Evolutionary conservation across 768 basidiomycete species (phyloP).

Genomic region (Rossbeevera mucosa): DNA sequence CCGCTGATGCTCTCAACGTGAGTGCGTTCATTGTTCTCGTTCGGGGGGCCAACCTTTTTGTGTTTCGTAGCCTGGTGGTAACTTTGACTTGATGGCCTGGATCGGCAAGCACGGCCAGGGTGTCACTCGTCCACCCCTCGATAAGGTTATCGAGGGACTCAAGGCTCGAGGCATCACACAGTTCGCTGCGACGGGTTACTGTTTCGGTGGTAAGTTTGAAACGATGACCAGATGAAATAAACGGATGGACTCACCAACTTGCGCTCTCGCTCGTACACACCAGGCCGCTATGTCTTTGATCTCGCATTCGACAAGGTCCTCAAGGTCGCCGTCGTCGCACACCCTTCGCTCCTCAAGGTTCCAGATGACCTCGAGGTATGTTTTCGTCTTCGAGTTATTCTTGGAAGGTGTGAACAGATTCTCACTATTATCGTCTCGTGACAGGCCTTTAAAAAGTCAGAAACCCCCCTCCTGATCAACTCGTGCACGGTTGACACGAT

Average conservation of each 20-base stretch:
- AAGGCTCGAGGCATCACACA: slow-evolving; percentile 53
- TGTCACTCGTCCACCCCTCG: slow-evolving; percentile 40
- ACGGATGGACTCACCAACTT: neutral
- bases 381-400: neutral
- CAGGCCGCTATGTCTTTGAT: slow-evolving; percentile 40
- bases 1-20: neutral
- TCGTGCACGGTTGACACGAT: slow-evolving; percentile 49
- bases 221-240: neutral
- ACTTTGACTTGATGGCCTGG: slow-evolving; percentile 41
- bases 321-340: slow-evolving; percentile 46
- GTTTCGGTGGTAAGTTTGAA: slow-evolving; percentile 51
- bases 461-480: slow-evolving; percentile 63
- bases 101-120: slow-evolving; percentile 37
- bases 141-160: slow-evolving; percentile 53
- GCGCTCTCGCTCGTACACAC: neutral
- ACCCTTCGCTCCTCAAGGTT: slow-evolving; percentile 58
- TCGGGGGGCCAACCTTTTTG: neutral
- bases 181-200: slow-evolving; percentile 64
- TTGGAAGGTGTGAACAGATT: neutral
- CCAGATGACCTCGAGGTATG: slow-evolving; percentile 59
- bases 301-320: slow-evolving; percentile 54
- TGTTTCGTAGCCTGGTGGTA: neutral
- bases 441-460: slow-evolving; percentile 47
- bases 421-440: neutral
- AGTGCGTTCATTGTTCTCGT: neutral